These are phyloP conservation scores for Thuidium tamariscinum DNA, from an alignment of 225 moss, liverwort and hornwort species.

Conservation along the genomic window DNA sequence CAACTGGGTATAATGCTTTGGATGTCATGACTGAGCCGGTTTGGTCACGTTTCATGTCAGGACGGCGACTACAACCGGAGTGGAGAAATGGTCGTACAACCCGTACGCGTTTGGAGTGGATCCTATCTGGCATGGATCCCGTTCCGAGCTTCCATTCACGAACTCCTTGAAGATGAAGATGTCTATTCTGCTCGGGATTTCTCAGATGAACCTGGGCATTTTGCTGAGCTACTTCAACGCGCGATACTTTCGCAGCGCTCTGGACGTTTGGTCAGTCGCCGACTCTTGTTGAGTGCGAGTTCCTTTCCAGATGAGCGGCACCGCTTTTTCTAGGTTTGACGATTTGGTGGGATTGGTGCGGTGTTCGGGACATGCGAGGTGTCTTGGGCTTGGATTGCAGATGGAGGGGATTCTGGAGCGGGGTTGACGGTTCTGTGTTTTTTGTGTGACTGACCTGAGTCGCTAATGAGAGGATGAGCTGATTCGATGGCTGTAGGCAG, in stretches of 20 bases:
- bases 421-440: not conserved
- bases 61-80: slow-evolving; percentile 39
- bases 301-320: not conserved
- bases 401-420: not conserved
- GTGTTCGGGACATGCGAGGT: not conserved
- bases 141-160: slow-evolving; percentile 65
- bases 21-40: not conserved
- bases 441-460: no score
- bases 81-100: slow-evolving; percentile 42
- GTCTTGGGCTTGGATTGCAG: not conserved
- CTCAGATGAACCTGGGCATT: slow-evolving; percentile 93
- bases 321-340: not conserved
- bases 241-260: slow-evolving; percentile 52
- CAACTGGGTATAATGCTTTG: not conserved
- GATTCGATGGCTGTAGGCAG: not conserved
- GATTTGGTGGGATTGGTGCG: not conserved
- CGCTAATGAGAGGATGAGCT: not conserved
- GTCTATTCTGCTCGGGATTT: slow-evolving; percentile 83
- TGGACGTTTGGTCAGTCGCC: slow-evolving; percentile 62
- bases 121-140: slow-evolving; percentile 97
- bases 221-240: slow-evolving; percentile 86
- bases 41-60: slow-evolving; percentile 4
- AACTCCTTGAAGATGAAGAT: slow-evolving; percentile 99
- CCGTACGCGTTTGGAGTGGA: slow-evolving; percentile 90
- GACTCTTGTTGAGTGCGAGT: not conserved